Percentiles rank a stretch among this genome's conserved stretches.
phyloP scores from a whole-genome alignment of 1,139 yeast species.

The Saccharomyces hybrid region DNA sequence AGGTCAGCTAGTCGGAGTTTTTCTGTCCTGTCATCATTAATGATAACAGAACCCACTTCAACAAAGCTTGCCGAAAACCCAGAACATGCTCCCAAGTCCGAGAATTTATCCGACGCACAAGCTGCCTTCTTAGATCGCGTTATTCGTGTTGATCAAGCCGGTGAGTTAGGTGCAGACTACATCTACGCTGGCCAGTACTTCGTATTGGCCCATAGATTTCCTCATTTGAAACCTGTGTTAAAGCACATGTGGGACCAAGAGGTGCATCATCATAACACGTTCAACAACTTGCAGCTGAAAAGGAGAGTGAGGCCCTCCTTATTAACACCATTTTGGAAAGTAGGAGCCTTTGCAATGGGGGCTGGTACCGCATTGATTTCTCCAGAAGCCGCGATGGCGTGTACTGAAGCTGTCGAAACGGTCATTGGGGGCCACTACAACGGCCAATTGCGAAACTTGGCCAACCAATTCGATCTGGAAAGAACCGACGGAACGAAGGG shows the following conservation, averaged over 20 bases:
- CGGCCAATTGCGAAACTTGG: conserved; percentile 71
- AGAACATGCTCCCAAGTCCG: conserved; percentile 9
- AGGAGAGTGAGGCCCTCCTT: conserved; percentile 86
- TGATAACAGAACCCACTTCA: conserved; percentile 4
- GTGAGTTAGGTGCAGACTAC: conserved; percentile 94
- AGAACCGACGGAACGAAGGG: conserved; percentile 39
- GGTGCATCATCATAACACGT: conserved; percentile 77
- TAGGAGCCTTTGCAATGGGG: conserved; percentile 84
- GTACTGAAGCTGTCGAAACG: conserved; percentile 97
- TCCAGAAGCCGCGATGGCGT: conserved; percentile 98
- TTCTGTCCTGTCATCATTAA: conserved; percentile 13
- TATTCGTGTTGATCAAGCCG: conserved; percentile 93
- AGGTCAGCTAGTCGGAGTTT: conserved; percentile 6
- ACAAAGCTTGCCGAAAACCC: conserved; percentile 6
- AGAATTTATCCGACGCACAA: conserved; percentile 48
- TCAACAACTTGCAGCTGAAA: conserved; percentile 64
- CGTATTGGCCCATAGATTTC: conserved; percentile 61
- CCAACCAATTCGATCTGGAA: conserved; percentile 49
- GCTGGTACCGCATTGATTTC: conserved; percentile 78
- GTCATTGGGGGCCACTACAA: conserved; percentile 96
- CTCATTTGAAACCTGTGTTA: conserved; percentile 64
- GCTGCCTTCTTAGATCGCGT: conserved; percentile 65
- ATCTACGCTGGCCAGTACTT: conserved; percentile 87
- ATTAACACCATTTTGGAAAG: conserved; percentile 86
- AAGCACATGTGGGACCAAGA: conserved; percentile 99